A percentile compares a stretch with the other conserved stretches of the same genome.
Conservation (phyloP, 164 flowering plant genomes). For the Nymphaea colorata region DNA sequence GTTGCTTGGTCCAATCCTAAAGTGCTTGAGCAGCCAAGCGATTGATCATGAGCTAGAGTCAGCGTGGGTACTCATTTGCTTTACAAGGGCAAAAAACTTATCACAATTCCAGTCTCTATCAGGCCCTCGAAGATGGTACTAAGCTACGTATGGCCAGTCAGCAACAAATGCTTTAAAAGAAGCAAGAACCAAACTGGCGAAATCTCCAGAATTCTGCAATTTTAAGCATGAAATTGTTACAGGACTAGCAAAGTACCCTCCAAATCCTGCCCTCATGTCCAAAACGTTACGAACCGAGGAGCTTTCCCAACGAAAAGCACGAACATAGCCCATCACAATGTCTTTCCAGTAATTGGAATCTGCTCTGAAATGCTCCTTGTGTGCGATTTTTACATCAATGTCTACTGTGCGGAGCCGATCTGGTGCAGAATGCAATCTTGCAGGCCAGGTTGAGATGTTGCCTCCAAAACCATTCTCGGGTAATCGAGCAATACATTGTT, state of each 20-base stretch:
- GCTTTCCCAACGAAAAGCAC: conserved; percentile 60
- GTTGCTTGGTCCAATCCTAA: no score
- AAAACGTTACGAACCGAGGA: conserved; percentile 57
- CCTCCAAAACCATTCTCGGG: conserved; percentile 83
- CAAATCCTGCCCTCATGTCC: conserved; percentile 97
- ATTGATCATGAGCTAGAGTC: no score
- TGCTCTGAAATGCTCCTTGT: conserved; percentile 81
- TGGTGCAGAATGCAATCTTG: conserved; percentile 65
- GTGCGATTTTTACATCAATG: conserved; percentile 68
- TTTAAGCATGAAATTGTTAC: no score
- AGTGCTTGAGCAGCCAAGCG: no score
- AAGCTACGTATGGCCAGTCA: no score
- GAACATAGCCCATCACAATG: conserved; percentile 47
- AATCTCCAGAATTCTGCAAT: no score
- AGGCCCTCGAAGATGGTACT: no score
- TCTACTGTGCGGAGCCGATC: conserved; percentile 76
- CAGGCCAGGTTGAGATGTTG: conserved; percentile 72
- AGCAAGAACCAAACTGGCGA: no score
- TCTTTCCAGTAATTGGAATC: conserved; percentile 79
- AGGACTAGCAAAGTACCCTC: conserved; percentile 46
- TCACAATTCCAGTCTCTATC: no score
- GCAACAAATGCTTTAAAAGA: no score
- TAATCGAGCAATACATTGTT: conserved; percentile 72
- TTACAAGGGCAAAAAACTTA: no score
- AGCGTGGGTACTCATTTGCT: no score